Evolutionary conservation across 768 basidiomycete genomes (phyloP).

Genomic region (Auriscalpium vulgare): DNA sequence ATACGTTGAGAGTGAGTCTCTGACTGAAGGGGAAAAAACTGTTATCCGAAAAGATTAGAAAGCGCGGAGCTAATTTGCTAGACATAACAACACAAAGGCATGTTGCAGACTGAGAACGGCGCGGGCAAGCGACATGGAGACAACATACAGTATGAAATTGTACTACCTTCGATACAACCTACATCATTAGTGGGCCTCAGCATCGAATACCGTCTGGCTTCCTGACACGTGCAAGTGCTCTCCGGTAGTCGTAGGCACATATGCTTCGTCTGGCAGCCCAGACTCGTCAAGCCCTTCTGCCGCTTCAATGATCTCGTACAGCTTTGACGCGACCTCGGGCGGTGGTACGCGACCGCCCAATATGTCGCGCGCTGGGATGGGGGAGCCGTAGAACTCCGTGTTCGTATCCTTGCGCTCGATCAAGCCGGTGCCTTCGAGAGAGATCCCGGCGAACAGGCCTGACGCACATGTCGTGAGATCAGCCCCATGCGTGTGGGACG

Average conservation of each 20-base stretch:
- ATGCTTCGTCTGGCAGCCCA: slow-evolving; percentile 69
- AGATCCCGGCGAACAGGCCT: slow-evolving; percentile 93
- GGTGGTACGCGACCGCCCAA: slow-evolving; percentile 91
- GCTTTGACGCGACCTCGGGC: slow-evolving; percentile 86
- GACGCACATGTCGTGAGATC: slow-evolving; percentile 1
- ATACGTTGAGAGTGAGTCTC: too few species aligned
- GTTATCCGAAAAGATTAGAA: too few species aligned
- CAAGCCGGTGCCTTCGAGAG: slow-evolving; percentile 88
- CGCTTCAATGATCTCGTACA: slow-evolving; percentile 96
- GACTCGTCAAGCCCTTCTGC: slow-evolving; percentile 89
- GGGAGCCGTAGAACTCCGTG: slow-evolving; percentile 90
- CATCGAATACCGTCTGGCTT: slow-evolving; percentile 67
- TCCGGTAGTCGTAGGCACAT: slow-evolving; percentile 63
- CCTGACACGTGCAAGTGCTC: slow-evolving; percentile 44
- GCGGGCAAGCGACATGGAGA: too few species aligned
- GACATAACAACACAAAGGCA: too few species aligned
- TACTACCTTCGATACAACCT: background rate
- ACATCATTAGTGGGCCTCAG: slow-evolving; percentile 35
- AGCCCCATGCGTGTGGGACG: background rate
- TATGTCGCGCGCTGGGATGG: slow-evolving; percentile 83
- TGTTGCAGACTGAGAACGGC: too few species aligned
- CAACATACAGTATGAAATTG: too few species aligned
- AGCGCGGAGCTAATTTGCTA: too few species aligned
- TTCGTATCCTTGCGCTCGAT: slow-evolving; percentile 97
- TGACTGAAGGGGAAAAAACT: too few species aligned